A percentile compares a stretch with the other conserved stretches of the same genome.
Evolutionary conservation across 768 basidiomycete species (phyloP).

Genomic region (Russula griseocarnosa): DNA sequence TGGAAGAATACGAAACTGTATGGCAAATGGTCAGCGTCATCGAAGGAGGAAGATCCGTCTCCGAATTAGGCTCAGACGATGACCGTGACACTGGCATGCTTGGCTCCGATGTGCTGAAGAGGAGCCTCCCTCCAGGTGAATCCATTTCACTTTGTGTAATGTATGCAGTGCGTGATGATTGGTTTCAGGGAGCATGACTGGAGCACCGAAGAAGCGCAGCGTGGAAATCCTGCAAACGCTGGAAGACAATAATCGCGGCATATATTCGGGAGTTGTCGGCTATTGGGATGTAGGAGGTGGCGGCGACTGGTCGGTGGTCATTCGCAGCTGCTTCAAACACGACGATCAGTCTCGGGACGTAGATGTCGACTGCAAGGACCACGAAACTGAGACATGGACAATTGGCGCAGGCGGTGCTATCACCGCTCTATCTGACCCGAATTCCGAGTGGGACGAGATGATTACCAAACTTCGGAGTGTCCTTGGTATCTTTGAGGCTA

Average conservation of each 20-base stretch:
- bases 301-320: slow-evolving; percentile 91
- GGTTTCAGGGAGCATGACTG: slow-evolving; percentile 86
- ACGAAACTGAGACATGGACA: slow-evolving; percentile 55
- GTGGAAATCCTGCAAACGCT: slow-evolving; percentile 83
- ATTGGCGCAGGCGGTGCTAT: slow-evolving; percentile 96
- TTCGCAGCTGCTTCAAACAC: slow-evolving; percentile 85
- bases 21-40: slow-evolving; percentile 96
- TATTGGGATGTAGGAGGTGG: slow-evolving; percentile 88
- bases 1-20: slow-evolving; percentile 92
- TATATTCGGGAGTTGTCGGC: slow-evolving; percentile 92
- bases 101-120: slow-evolving; percentile 74
- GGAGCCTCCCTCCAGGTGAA: slow-evolving; percentile 82
- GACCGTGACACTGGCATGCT: slow-evolving; percentile 40
- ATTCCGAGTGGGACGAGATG: slow-evolving; percentile 95
- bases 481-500: slow-evolving; percentile 55
- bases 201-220: slow-evolving; percentile 92
- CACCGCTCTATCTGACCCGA: slow-evolving; percentile 82
- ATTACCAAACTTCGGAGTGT: slow-evolving; percentile 79
- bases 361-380: slow-evolving; percentile 7
- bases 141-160: slow-evolving; percentile 1
- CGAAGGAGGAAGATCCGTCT: slow-evolving; percentile 49
- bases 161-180: background rate
- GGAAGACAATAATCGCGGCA: slow-evolving; percentile 64
- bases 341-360: slow-evolving; percentile 36
- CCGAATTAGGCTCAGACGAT: slow-evolving; percentile 28